phyloP scores from a whole-genome alignment of 257 asterid species.

The Leonotis leonurus region DNA sequence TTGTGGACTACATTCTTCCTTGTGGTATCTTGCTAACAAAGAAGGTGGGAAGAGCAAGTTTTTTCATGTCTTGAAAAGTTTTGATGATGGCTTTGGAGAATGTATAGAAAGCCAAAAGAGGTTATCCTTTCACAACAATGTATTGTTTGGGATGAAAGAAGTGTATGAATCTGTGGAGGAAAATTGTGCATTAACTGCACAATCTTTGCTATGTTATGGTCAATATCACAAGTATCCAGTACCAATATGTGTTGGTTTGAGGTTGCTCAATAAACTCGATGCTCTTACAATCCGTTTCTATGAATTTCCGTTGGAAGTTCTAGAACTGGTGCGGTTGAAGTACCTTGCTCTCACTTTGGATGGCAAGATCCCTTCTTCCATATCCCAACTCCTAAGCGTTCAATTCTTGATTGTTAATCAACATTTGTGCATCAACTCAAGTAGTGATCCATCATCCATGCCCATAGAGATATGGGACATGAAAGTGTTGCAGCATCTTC shows the following conservation, averaged over 20 bases:
- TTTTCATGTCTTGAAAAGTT: background rate
- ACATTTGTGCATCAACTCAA: background rate
- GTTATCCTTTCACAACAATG: background rate
- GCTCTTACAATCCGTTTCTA: constrained; percentile 1
- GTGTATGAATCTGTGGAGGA: background rate
- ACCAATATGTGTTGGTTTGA: background rate
- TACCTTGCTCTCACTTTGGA: constrained; percentile 8
- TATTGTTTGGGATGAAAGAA: background rate
- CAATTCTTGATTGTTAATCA: constrained; percentile 4
- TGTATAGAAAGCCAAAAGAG: background rate
- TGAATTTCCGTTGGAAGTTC: background rate
- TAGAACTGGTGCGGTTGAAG: background rate
- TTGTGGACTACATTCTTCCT: background rate
- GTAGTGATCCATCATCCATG: background rate
- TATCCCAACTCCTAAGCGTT: constrained; percentile 11
- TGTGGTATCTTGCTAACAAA: background rate
- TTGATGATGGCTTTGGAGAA: background rate
- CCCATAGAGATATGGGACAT: constrained; percentile 8
- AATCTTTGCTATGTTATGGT: background rate
- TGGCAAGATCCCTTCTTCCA: background rate
- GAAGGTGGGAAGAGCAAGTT: background rate
- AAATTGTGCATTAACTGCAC: background rate
- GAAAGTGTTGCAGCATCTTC: constrained; percentile 8
- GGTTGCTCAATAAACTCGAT: background rate
- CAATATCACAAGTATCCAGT: background rate